Evolutionary conservation across 495 filamentous ascomycete species (phyloP).

Genomic region (Bathelium albidoporum): DNA sequence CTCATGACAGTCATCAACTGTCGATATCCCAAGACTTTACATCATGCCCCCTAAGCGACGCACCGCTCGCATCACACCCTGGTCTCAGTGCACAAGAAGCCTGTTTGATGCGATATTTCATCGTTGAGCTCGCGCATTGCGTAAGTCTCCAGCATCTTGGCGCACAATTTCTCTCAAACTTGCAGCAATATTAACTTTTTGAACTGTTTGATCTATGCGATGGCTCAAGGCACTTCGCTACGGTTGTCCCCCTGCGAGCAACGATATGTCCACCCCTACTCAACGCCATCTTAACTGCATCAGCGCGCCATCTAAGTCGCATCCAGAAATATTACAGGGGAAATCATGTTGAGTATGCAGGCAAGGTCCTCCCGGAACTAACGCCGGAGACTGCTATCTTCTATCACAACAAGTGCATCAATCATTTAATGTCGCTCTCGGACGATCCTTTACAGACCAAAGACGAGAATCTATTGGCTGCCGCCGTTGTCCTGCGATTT

Average conservation of each 20-base stretch:
- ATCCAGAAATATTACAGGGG: no score
- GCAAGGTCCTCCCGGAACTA: no score
- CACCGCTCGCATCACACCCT: background rate
- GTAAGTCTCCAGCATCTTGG: background rate
- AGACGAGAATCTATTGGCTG: slow-evolving; percentile 51
- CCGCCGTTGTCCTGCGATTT: slow-evolving; percentile 50
- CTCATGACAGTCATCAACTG: background rate
- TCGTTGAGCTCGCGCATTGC: background rate
- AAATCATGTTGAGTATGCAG: no score
- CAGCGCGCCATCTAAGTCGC: slow-evolving; percentile 14
- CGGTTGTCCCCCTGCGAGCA: slow-evolving; percentile 16
- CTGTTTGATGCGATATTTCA: slow-evolving; percentile 7
- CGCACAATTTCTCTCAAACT: background rate
- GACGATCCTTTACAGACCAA: slow-evolving; percentile 36
- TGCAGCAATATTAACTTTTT: background rate
- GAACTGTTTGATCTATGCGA: slow-evolving; percentile 12
- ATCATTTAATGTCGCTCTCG: slow-evolving; percentile 34
- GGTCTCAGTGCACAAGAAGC: background rate
- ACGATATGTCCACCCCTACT: slow-evolving; percentile 14
- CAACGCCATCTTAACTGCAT: slow-evolving; percentile 15
- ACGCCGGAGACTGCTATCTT: no score
- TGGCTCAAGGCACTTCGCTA: slow-evolving; percentile 11
- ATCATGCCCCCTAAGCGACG: background rate
- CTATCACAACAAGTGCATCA: slow-evolving; percentile 18
- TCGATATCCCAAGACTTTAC: background rate